These are phyloP conservation scores for Fusarium phyllophilum DNA, from an alignment of 2,329 filamentous ascomycete species.

Conservation along the genomic window DNA sequence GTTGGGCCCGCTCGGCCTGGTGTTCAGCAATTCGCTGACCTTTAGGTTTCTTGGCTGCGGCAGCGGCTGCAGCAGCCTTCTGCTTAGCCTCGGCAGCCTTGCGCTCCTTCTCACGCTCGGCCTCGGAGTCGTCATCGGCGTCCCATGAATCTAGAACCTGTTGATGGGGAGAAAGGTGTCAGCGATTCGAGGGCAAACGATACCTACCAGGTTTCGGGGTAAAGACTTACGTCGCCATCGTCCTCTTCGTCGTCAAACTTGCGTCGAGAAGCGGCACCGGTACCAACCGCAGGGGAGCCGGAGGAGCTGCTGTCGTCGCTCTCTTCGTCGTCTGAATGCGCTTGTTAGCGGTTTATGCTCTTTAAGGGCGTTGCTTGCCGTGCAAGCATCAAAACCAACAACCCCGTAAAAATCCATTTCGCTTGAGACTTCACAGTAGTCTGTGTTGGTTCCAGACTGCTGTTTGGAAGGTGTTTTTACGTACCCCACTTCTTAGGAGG, in stretches of 20 bases:
- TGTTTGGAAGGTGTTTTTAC: conserved; percentile 31
- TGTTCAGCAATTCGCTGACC: conserved; percentile 85
- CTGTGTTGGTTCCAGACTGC: neutral
- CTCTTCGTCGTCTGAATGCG: conserved; percentile 53
- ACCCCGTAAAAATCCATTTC: conserved; percentile 27
- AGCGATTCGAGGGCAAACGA: neutral
- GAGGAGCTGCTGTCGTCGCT: conserved; percentile 51
- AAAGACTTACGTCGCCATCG: conserved; percentile 74
- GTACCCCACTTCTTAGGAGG: conserved; percentile 58
- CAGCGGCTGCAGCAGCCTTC: conserved; percentile 88
- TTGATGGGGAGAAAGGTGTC: neutral
- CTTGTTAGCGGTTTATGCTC: conserved; percentile 14
- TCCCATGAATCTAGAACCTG: conserved; percentile 97
- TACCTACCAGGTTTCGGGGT: neutral
- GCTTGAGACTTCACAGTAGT: conserved; percentile 18
- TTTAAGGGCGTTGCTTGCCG: neutral
- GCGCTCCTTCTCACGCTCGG: conserved; percentile 92
- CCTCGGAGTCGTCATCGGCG: conserved; percentile 95
- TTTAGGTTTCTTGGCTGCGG: conserved; percentile 91
- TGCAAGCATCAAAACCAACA: conserved; percentile 1
- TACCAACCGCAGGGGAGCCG: conserved; percentile 51
- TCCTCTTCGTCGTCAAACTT: conserved; percentile 95
- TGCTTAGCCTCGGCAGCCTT: conserved; percentile 87
- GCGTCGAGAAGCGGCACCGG: conserved; percentile 53
- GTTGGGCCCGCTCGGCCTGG: conserved; percentile 68